Evolutionary conservation across 768 basidiomycete genomes (phyloP).

Genomic region (Podaxis rugospora): DNA sequence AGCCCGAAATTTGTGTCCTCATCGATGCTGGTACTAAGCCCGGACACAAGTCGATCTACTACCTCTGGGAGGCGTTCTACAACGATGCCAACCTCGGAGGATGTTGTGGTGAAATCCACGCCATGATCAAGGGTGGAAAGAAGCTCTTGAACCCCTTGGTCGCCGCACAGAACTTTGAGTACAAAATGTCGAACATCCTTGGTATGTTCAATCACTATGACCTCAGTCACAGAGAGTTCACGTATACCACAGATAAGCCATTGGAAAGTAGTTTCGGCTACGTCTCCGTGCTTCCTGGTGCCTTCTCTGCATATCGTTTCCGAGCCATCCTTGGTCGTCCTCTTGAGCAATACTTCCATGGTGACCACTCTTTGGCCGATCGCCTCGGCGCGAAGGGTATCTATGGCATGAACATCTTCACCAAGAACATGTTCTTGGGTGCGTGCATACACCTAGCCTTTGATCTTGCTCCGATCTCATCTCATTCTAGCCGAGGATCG

Average conservation of each 20-base stretch:
- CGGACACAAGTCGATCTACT: constrained; percentile 93
- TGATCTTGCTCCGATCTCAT: constrained; percentile 1
- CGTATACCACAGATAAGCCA: constrained; percentile 65
- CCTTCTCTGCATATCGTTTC: constrained; percentile 95
- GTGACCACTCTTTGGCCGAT: constrained; percentile 86
- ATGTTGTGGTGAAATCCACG: constrained; percentile 93
- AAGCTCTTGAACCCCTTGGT: constrained; percentile 91
- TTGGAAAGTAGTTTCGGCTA: constrained; percentile 95
- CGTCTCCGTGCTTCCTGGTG: constrained; percentile 91
- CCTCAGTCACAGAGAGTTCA: constrained; percentile 31
- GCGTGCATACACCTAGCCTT: constrained; percentile 7
- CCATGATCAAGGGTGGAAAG: constrained; percentile 91
- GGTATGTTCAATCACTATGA: constrained; percentile 90
- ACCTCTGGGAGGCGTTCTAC: constrained; percentile 91
- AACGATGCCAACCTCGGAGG: constrained; percentile 77
- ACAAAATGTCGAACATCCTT: constrained; percentile 97
- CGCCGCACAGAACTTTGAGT: constrained; percentile 96
- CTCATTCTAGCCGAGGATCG: constrained; percentile 73
- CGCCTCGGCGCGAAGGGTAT: constrained; percentile 92
- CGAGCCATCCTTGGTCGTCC: constrained; percentile 89
- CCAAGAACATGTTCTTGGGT: constrained; percentile 74
- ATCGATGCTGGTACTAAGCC: constrained; percentile 97
- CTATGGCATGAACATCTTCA: constrained; percentile 96
- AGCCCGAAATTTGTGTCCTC: constrained; percentile 91
- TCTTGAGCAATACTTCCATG: constrained; percentile 82